Evolutionary conservation across 768 basidiomycete genomes (phyloP).

Genomic region (Mrakia gelida): DNA sequence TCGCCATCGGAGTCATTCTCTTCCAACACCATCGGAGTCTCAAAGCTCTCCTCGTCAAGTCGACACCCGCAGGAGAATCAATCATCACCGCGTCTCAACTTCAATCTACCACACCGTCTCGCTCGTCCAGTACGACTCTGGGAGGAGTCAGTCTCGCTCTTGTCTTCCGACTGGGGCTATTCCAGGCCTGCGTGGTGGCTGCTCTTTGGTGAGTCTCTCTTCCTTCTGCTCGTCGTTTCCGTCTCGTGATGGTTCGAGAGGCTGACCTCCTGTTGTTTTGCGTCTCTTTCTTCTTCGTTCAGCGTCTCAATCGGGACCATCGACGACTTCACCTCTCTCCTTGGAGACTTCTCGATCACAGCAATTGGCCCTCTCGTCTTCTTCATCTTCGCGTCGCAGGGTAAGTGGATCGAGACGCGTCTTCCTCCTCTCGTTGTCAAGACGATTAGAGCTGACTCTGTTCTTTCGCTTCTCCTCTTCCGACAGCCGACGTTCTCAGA

Average conservation of each 20-base stretch:
- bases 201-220: background rate
- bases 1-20: background rate
- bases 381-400: conserved; percentile 6
- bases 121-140: background rate
- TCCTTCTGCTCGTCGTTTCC: no score
- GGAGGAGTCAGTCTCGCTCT: background rate
- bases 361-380: conserved; percentile 6
- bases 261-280: background rate
- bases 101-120: background rate
- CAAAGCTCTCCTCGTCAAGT: background rate
- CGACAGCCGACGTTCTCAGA: background rate
- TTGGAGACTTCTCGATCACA: background rate
- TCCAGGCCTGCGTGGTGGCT: background rate
- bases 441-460: background rate
- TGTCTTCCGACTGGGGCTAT: background rate
- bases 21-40: background rate
- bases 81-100: background rate
- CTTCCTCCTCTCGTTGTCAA: background rate
- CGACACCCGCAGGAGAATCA: background rate
- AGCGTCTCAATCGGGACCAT: background rate
- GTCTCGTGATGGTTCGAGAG: no score
- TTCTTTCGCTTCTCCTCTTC: background rate
- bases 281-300: background rate
- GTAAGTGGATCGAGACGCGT: background rate
- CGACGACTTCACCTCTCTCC: conserved; percentile 1